phyloP scores from a whole-genome alignment of 495 filamentous ascomycete genomes.

The Tuber indicum region DNA sequence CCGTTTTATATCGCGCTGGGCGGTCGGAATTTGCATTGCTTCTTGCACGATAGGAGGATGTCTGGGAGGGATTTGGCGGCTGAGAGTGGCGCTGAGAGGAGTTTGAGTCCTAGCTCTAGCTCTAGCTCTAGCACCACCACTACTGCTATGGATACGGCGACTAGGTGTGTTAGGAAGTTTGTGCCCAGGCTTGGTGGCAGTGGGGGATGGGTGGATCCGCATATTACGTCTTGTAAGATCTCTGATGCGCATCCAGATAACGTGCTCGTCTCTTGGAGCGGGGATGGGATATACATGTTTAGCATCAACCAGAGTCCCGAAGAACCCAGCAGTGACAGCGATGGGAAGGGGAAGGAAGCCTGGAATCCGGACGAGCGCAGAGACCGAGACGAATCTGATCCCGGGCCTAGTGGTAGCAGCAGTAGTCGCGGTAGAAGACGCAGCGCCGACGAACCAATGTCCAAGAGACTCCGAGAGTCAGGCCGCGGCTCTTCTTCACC shows the following conservation, averaged over 20 bases:
- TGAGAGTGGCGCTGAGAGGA: slow-evolving; percentile 50
- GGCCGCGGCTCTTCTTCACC: neutral
- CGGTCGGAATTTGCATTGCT: slow-evolving; percentile 65
- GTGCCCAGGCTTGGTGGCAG: slow-evolving; percentile 51
- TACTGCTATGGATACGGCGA: slow-evolving; percentile 47
- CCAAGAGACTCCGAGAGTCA: neutral
- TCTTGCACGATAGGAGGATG: slow-evolving; percentile 71
- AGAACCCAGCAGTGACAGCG: slow-evolving; percentile 6
- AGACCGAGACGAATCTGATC: slow-evolving; percentile 39
- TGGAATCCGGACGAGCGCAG: slow-evolving; percentile 39
- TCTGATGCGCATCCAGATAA: slow-evolving; percentile 71
- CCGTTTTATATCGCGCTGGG: slow-evolving; percentile 73
- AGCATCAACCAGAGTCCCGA: slow-evolving; percentile 60
- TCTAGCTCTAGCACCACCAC: slow-evolving; percentile 51
- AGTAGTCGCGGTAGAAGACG: slow-evolving; percentile 38
- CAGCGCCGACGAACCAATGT: neutral
- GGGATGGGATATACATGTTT: slow-evolving; percentile 68
- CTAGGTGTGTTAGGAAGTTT: slow-evolving; percentile 63
- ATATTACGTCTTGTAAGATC: slow-evolving; percentile 74
- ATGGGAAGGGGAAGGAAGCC: slow-evolving; percentile 41
- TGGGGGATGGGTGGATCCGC: slow-evolving; percentile 48
- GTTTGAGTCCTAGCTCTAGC: slow-evolving; percentile 39
- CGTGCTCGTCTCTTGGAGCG: slow-evolving; percentile 69
- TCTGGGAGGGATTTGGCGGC: slow-evolving; percentile 54
- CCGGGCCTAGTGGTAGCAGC: slow-evolving; percentile 28